Conservation (phyloP, 495 filamentous ascomycete species). For the Penicillium ochrochloron region DNA sequence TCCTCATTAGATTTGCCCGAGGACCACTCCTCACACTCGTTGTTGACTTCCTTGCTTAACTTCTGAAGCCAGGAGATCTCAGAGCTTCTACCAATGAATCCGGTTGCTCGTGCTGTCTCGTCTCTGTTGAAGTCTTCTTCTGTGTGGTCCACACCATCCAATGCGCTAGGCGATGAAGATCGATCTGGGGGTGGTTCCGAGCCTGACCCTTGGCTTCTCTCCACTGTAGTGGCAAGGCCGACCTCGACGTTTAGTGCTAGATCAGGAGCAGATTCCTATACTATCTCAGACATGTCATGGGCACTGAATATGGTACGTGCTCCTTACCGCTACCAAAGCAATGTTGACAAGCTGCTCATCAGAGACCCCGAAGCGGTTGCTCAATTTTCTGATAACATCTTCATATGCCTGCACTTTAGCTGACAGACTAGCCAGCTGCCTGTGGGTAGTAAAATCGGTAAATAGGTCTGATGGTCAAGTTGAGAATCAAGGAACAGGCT, state of each 20-base stretch:
- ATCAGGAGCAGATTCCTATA: slow-evolving; percentile 35
- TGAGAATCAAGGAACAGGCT: background rate
- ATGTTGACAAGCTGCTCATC: slow-evolving; percentile 47
- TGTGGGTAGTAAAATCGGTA: slow-evolving; percentile 19
- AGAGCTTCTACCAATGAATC: slow-evolving; percentile 65
- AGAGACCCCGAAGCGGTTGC: slow-evolving; percentile 43
- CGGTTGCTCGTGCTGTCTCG: slow-evolving; percentile 50
- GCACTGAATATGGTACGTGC: background rate
- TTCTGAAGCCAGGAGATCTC: slow-evolving; percentile 63
- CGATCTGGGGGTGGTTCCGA: slow-evolving; percentile 32
- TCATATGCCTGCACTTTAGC: slow-evolving; percentile 56
- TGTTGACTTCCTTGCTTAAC: slow-evolving; percentile 42
- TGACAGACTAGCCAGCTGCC: slow-evolving; percentile 54
- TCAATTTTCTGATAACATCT: slow-evolving; percentile 44
- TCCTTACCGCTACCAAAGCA: slow-evolving; percentile 40
- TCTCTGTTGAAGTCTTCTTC: slow-evolving; percentile 63
- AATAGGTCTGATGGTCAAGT: background rate
- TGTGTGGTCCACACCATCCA: slow-evolving; percentile 56
- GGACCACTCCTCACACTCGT: slow-evolving; percentile 33
- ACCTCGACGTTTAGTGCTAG: slow-evolving; percentile 26
- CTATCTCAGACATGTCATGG: slow-evolving; percentile 20
- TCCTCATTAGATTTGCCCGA: slow-evolving; percentile 21
- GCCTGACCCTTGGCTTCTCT: slow-evolving; percentile 22
- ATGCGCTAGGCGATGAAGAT: slow-evolving; percentile 47
- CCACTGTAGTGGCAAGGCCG: slow-evolving; percentile 12